Evolutionary conservation across 306 rosid genomes (phyloP).

Genomic region (Trifolium dubium): DNA sequence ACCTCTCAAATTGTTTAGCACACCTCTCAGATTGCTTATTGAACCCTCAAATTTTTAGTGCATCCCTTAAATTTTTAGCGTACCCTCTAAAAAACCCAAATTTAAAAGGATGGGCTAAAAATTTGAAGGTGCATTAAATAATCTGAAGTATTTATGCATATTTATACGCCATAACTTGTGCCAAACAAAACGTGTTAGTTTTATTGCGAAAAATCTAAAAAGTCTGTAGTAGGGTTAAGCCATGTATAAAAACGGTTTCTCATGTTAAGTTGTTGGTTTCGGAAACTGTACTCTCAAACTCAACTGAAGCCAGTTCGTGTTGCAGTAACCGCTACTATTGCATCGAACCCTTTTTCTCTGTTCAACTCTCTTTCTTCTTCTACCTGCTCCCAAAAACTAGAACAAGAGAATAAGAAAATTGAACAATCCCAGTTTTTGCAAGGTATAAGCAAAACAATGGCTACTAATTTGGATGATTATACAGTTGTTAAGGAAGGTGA

Average conservation of each 20-base stretch:
- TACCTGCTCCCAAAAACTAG: neutral
- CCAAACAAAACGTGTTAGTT: no score
- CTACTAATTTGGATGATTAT: conserved; percentile 69
- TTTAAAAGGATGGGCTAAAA: no score
- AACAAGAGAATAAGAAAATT: neutral
- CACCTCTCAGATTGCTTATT: no score
- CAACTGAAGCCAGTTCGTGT: conserved; percentile 19
- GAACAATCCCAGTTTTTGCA: conserved; percentile 44
- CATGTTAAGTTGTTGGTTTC: conserved; percentile 5
- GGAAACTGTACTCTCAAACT: conserved; percentile 35
- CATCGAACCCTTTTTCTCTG: conserved; percentile 3
- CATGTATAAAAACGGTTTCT: conserved; percentile 30
- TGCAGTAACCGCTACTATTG: neutral
- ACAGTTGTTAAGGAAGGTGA: conserved; percentile 89
- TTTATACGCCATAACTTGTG: no score
- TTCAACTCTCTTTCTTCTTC: conserved; percentile 8
- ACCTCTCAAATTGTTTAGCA: no score
- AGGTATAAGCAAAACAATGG: conserved; percentile 56
- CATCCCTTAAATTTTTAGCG: no score
- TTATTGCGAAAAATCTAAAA: no score
- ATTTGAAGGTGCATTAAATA: no score
- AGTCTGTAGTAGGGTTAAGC: neutral
- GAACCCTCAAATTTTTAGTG: no score
- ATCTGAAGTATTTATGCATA: no score
- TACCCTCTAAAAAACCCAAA: no score